Evolutionary conservation across 176 grass and related monocot genomes (phyloP).

Genomic region (Eleusine coracana): DNA sequence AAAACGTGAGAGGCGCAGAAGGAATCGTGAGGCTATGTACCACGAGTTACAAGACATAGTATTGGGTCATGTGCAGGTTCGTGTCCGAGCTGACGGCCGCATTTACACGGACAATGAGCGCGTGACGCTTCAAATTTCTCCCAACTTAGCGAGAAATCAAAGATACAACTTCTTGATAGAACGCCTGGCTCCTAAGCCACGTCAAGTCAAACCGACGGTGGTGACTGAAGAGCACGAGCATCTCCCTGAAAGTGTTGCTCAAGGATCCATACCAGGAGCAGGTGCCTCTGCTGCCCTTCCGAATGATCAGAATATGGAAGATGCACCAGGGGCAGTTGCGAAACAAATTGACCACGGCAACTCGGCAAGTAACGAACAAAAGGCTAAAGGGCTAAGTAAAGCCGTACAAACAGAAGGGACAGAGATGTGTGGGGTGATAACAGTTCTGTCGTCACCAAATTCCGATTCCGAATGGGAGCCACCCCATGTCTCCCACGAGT

Average conservation of each 20-base stretch:
- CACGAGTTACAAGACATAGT: neutral
- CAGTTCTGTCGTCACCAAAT: neutral
- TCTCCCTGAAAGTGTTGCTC: too few relatives aligned
- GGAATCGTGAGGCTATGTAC: neutral
- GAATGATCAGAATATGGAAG: neutral
- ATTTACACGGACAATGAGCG: neutral
- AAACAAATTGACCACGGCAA: neutral
- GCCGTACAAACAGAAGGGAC: too few relatives aligned
- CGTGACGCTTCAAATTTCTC: neutral
- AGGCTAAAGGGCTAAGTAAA: too few relatives aligned
- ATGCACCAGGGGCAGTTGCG: neutral
- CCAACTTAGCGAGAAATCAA: neutral
- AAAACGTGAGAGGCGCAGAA: neutral
- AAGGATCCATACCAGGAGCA: too few relatives aligned
- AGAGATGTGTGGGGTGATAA: neutral
- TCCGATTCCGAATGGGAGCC: neutral
- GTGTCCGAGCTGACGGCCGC: neutral
- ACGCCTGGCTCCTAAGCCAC: neutral
- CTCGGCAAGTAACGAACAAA: too few relatives aligned
- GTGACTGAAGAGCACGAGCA: accelerated
- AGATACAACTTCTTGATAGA: conserved; percentile 7
- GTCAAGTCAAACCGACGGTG: neutral
- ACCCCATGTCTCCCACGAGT: neutral
- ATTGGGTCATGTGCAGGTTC: neutral
- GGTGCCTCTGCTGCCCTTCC: neutral